Evolutionary conservation across 2,329 filamentous ascomycete genomes (phyloP).

Genomic region (Cladosporium sp.): DNA sequence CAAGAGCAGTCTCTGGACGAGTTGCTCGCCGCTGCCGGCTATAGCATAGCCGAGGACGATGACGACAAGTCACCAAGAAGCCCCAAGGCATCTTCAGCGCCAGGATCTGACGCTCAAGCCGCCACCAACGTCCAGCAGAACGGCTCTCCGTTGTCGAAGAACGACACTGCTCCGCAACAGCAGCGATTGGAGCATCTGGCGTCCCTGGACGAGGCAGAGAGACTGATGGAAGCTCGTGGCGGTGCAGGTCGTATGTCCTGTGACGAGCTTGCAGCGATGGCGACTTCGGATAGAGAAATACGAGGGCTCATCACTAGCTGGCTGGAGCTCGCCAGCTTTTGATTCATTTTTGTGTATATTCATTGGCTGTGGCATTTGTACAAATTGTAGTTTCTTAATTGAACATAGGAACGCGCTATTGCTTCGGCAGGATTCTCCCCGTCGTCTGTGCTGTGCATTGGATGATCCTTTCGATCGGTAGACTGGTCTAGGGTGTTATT

Average conservation of each 20-base stretch:
- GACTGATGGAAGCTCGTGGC: conserved; percentile 65
- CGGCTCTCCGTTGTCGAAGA: neutral
- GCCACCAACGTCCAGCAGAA: neutral
- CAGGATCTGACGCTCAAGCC: neutral
- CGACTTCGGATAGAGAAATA: conserved; percentile 59
- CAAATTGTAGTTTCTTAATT: neutral
- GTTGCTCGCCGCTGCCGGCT: conserved; percentile 40
- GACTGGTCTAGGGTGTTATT: too few species aligned
- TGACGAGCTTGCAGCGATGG: conserved; percentile 73
- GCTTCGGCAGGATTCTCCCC: too few species aligned
- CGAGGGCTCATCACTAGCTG: conserved; percentile 82
- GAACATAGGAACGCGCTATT: neutral
- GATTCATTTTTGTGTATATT: neutral
- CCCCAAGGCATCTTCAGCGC: conserved; percentile 11
- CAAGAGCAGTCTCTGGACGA: conserved; percentile 39
- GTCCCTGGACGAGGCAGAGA: conserved; percentile 60
- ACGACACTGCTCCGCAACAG: conserved; percentile 20
- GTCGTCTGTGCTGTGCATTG: too few species aligned
- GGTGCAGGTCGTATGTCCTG: conserved; percentile 75
- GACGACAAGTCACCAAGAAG: neutral
- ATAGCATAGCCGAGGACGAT: conserved; percentile 23
- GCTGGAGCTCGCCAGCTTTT: conserved; percentile 66
- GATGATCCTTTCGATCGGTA: too few species aligned
- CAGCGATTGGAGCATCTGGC: conserved; percentile 43
- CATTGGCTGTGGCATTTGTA: neutral